Evolutionary conservation across 441 rosid species (phyloP), one percentile per base, ranked within the genome.

Genomic region (Syzygium malaccense): DNA sequence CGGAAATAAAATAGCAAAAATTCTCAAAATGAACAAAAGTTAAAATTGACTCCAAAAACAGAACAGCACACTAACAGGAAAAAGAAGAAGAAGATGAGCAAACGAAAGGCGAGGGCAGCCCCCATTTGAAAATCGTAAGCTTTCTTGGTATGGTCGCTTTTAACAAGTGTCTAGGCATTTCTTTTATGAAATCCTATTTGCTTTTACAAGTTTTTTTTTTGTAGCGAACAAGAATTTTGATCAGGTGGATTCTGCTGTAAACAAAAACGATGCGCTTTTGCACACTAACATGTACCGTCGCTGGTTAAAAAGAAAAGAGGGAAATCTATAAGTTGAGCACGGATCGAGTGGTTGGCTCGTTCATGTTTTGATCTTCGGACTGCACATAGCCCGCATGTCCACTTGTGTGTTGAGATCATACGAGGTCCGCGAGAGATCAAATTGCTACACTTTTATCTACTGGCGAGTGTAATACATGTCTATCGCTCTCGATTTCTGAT

Each of bases 341-440:
- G 48, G 14, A 51, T 51, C 15, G 54, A 51, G 54, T 51, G 54
- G 54, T 51, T 15, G 5, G 3, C 1, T 15, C 54, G 13, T 12
- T 51, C 15, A 4, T 51, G 14, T 51, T 4, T 51, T 15, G 54
- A 51, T 51, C 15, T 51, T 51, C 15, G 14, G 4, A 51, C 5
- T 51, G 14, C 54, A 51, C 13, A 51, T 51, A 58, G 64, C 15
- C 3, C 0, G 64, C 30, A 58, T 4, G 15, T 26, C 11, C 28
- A 28, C 30, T 58, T 26, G 64, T 58, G 64, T 58, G 7, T 58
- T 58, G 30, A 58, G 14, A 12, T 58, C 14, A 57, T 4, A 58
- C 0, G 7, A 58, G 64, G 3, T 26, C 0, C 1, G 0, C 12
- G 15, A 11, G 0, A 7, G 64, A 58, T 2, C 64, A 58, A 58